Conservation (phyloP, 208 protist genomes). For the Trypanosoma rangeli region DNA sequence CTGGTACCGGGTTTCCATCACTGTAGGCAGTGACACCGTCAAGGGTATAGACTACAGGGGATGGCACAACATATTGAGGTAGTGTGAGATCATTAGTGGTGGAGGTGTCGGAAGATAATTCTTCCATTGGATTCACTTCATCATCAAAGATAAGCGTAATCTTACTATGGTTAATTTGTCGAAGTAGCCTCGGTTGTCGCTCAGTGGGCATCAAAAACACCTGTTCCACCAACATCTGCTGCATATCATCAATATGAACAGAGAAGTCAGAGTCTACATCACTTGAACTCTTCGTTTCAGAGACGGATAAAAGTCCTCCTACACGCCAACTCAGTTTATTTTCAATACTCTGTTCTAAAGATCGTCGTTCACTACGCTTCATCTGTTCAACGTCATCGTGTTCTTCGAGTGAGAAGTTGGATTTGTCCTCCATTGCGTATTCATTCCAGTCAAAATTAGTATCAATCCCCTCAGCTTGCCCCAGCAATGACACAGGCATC, state of each 20-base stretch:
- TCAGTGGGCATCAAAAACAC: slow-evolving; percentile 70
- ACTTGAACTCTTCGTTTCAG: slow-evolving; percentile 39
- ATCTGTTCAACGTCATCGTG: slow-evolving; percentile 21
- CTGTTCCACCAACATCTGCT: slow-evolving; percentile 85
- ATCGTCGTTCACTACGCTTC: slow-evolving; percentile 39
- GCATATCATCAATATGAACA: slow-evolving; percentile 60
- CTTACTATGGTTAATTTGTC: slow-evolving; percentile 79
- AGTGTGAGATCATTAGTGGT: slow-evolving; percentile 14
- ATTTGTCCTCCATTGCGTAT: slow-evolving; percentile 32
- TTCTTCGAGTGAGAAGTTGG: slow-evolving; percentile 20
- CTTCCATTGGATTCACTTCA: slow-evolving; percentile 3
- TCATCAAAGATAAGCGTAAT: slow-evolving; percentile 69
- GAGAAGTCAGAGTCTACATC: slow-evolving; percentile 80
- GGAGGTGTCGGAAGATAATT: slow-evolving; percentile 6
- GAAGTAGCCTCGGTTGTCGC: slow-evolving; percentile 67
- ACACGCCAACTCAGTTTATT: slow-evolving; percentile 61
- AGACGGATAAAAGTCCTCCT: slow-evolving; percentile 59
- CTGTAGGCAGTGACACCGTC: slow-evolving; percentile 8
- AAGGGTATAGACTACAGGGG: slow-evolving; percentile 23
- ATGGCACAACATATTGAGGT: slow-evolving; percentile 27
- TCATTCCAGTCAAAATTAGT: slow-evolving; percentile 44
- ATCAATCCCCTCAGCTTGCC: slow-evolving; percentile 13
- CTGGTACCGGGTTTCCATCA: slow-evolving; percentile 2
- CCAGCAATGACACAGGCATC: not conserved
- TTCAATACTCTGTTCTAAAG: slow-evolving; percentile 71